Evolutionary conservation across 2,329 filamentous ascomycete species (phyloP).

Genomic region (Diplodia sapinea): DNA sequence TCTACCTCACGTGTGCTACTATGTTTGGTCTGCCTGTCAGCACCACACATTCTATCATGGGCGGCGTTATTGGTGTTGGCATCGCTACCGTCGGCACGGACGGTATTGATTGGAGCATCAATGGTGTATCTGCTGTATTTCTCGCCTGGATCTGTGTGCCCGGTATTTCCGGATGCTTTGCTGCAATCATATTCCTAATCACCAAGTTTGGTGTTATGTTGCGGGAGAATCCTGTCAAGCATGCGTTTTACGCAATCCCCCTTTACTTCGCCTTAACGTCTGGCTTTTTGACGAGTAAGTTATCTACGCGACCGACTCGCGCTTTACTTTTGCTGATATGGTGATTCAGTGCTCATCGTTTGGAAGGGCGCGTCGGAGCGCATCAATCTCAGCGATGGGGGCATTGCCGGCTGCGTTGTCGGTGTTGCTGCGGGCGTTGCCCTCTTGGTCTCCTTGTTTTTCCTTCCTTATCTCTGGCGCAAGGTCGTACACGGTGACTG

Average conservation of each 20-base stretch:
- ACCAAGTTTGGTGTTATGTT: slow-evolving; percentile 64
- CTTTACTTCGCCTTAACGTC: slow-evolving; percentile 64
- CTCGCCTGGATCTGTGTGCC: slow-evolving; percentile 68
- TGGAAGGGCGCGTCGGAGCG: slow-evolving; percentile 53
- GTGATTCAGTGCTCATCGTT: slow-evolving; percentile 44
- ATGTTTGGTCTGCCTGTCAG: slow-evolving; percentile 60
- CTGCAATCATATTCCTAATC: slow-evolving; percentile 60
- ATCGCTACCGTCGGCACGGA: slow-evolving; percentile 59
- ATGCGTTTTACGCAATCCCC: slow-evolving; percentile 60
- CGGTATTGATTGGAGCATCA: slow-evolving; percentile 63
- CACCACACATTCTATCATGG: slow-evolving; percentile 59
- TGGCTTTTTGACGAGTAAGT: slow-evolving; percentile 55
- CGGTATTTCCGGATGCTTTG: slow-evolving; percentile 60
- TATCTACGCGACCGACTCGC: too few relatives aligned
- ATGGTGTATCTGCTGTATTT: slow-evolving; percentile 65
- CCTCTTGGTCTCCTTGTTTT: slow-evolving; percentile 59
- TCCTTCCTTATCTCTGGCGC: slow-evolving; percentile 65
- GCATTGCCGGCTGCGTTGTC: slow-evolving; percentile 62
- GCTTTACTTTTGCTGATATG: too few relatives aligned
- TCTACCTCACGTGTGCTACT: slow-evolving; percentile 61
- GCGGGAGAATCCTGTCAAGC: slow-evolving; percentile 59
- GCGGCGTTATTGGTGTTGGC: slow-evolving; percentile 53
- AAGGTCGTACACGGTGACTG: slow-evolving; percentile 66
- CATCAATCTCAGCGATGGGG: slow-evolving; percentile 56
- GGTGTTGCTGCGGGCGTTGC: slow-evolving; percentile 59